Percentiles rank a stretch among this genome's conserved stretches.
These are phyloP conservation scores for Rhododendron simsii DNA, from an alignment of 148 eudicot genomes.

Conservation along the genomic window DNA sequence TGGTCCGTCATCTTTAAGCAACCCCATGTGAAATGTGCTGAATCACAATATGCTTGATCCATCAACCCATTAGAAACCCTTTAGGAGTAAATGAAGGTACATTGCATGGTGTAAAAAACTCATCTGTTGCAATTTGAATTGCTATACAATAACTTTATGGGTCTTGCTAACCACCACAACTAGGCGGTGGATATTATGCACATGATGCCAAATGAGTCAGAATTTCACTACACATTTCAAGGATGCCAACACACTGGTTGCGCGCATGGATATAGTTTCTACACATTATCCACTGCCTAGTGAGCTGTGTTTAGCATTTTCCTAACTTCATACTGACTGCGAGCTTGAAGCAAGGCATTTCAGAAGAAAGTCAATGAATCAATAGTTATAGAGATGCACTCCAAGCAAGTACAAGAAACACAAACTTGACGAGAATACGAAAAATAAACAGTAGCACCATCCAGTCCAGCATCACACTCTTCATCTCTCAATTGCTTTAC, in stretches of 20 bases:
- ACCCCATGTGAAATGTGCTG: background rate
- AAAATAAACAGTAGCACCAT: slow-evolving; percentile 3
- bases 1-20: background rate
- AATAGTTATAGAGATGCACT: slow-evolving; percentile 3
- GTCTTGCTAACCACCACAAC: background rate
- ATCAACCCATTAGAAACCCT: background rate
- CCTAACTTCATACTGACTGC: background rate
- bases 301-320: background rate
- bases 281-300: background rate
- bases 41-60: background rate
- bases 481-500: slow-evolving; percentile 11
- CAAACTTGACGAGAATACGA: background rate
- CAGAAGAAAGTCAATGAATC: background rate
- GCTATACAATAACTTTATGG: background rate
- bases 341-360: background rate
- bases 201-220: background rate
- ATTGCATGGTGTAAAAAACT: background rate
- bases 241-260: too few species aligned
- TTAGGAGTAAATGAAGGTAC: background rate
- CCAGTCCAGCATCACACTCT: slow-evolving; percentile 11
- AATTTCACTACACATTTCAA: background rate
- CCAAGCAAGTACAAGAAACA: background rate
- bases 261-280: background rate
- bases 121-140: background rate
- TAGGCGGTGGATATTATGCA: background rate